Evolutionary conservation across 106 monocot genomes (phyloP).

Genomic region (Gastrodia elata): DNA sequence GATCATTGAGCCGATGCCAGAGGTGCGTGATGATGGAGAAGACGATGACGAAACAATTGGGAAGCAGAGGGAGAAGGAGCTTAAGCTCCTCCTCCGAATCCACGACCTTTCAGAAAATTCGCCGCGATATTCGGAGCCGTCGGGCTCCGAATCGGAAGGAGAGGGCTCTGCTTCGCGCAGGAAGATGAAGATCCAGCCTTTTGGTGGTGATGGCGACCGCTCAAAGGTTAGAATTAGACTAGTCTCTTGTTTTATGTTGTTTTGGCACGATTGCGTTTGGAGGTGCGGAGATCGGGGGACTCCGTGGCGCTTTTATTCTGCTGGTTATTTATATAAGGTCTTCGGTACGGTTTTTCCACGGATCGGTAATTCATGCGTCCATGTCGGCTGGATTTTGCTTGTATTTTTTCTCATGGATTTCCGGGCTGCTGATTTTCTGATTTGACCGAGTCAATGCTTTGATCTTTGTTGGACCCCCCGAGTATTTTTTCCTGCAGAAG

Average conservation of each 20-base stretch:
- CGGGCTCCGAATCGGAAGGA: slow-evolving; percentile 33
- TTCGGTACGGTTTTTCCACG: slow-evolving; percentile 7
- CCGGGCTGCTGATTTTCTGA: not conserved
- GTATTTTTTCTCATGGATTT: slow-evolving; percentile 14
- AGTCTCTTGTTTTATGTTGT: not conserved
- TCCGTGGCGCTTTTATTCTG: not conserved
- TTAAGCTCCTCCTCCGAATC: slow-evolving; percentile 55
- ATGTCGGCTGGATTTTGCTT: slow-evolving; percentile 9
- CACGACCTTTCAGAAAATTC: slow-evolving; percentile 3
- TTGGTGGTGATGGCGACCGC: slow-evolving; percentile 1
- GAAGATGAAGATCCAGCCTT: slow-evolving; percentile 41
- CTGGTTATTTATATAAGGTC: not conserved
- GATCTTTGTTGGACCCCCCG: not conserved
- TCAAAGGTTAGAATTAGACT: slow-evolving; percentile 6
- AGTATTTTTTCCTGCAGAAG: slow-evolving; percentile 7
- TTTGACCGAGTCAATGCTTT: slow-evolving; percentile 47
- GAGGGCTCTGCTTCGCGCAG: not conserved
- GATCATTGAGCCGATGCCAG: slow-evolving; percentile 8
- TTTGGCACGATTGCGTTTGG: not conserved
- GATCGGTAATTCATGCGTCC: slow-evolving; percentile 11
- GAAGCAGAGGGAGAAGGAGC: slow-evolving; percentile 74
- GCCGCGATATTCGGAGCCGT: slow-evolving; percentile 16
- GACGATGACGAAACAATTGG: slow-evolving; percentile 7
- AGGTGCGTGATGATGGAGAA: slow-evolving; percentile 30
- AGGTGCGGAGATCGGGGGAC: not conserved